These are phyloP conservation scores for Sugiyamaella mastotermitis DNA, from an alignment of 805 yeast species.

Conservation along the genomic window DNA sequence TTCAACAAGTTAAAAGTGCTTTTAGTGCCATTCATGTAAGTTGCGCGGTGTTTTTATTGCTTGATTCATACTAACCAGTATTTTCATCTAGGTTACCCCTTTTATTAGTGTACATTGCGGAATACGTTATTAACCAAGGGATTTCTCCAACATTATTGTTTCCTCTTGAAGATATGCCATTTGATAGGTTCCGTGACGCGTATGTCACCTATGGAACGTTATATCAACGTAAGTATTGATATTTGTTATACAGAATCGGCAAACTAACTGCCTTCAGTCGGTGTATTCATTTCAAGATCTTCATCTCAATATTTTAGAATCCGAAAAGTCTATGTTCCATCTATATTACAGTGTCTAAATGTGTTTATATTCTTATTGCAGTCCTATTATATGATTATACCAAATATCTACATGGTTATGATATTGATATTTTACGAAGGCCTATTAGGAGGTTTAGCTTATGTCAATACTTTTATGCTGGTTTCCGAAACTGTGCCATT, in stretches of 20 bases:
- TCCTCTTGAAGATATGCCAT: constrained; percentile 66
- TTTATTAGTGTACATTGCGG: constrained; percentile 75
- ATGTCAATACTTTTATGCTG: constrained; percentile 79
- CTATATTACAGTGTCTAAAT: constrained; percentile 63
- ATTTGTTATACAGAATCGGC: not conserved
- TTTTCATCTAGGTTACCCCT: constrained; percentile 48
- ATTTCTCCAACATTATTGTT: constrained; percentile 82
- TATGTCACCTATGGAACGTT: constrained; percentile 88
- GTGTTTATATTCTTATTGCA: constrained; percentile 55
- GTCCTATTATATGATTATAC: constrained; percentile 52
- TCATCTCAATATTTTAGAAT: constrained; percentile 64
- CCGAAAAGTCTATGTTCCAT: constrained; percentile 50
- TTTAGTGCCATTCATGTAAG: constrained; percentile 48
- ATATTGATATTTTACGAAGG: constrained; percentile 74
- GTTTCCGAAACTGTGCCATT: constrained; percentile 55
- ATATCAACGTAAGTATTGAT: constrained; percentile 48
- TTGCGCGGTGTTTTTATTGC: not conserved
- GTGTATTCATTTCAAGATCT: constrained; percentile 88
- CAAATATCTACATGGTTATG: constrained; percentile 57
- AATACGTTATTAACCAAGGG: constrained; percentile 87
- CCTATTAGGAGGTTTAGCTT: constrained; percentile 81
- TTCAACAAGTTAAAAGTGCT: constrained; percentile 26
- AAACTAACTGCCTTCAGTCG: constrained; percentile 34
- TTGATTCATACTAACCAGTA: constrained; percentile 1
- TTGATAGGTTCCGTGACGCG: constrained; percentile 67